Percentiles rank a stretch among this genome's conserved stretches.
Evolutionary conservation across 202 grass and related monocot genomes (phyloP).

Genomic region (Tripidium arundinaceum): DNA sequence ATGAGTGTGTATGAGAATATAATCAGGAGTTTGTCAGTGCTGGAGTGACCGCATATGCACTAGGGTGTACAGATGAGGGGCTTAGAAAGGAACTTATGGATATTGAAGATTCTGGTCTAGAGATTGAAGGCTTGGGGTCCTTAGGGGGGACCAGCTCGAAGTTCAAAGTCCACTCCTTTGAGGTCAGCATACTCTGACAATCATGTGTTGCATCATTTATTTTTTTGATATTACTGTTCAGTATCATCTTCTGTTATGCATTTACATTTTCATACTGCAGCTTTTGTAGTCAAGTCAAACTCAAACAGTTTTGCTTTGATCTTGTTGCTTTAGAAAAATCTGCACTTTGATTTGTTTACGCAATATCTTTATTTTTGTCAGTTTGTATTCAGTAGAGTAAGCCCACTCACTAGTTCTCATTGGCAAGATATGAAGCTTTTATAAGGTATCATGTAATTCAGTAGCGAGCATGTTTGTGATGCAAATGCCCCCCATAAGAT

Average conservation of each 20-base stretch:
- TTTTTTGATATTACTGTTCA: background rate
- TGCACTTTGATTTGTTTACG: background rate
- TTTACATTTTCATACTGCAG: slow-evolving; percentile 2
- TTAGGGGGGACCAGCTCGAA: slow-evolving; percentile 57
- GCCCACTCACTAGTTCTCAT: slow-evolving; percentile 13
- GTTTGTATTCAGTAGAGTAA: slow-evolving; percentile 19
- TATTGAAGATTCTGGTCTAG: slow-evolving; percentile 62
- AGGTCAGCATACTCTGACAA: slow-evolving; percentile 39
- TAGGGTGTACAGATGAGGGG: slow-evolving; percentile 90
- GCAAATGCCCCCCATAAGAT: background rate
- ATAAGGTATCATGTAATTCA: slow-evolving; percentile 20
- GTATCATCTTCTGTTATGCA: background rate
- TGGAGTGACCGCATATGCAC: slow-evolving; percentile 85
- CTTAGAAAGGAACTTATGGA: slow-evolving; percentile 82
- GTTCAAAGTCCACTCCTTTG: slow-evolving; percentile 65
- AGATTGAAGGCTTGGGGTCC: slow-evolving; percentile 67
- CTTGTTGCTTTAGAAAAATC: background rate
- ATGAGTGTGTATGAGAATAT: slow-evolving; percentile 25
- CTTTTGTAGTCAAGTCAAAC: background rate
- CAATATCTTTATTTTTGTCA: background rate
- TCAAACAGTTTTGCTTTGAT: slow-evolving; percentile 2
- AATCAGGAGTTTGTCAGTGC: slow-evolving; percentile 78
- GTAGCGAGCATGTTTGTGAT: slow-evolving; percentile 7
- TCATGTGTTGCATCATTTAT: background rate
- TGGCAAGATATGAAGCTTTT: slow-evolving; percentile 23